Evolutionary conservation across 306 rosid species (phyloP).

Genomic region (Sphenostylis stenocarpa): DNA sequence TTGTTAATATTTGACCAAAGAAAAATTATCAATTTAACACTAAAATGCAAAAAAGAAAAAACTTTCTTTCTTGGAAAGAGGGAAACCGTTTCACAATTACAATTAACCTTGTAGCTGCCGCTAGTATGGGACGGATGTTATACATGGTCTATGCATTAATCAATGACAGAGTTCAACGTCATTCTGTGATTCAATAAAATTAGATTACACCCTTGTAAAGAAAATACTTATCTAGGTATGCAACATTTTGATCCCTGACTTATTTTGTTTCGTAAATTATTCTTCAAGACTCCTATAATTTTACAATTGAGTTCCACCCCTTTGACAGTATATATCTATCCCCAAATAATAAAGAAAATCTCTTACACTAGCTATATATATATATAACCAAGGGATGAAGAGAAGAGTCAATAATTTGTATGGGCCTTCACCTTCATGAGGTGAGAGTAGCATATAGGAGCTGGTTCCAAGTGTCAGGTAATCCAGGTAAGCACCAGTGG

Average conservation of each 20-base stretch:
- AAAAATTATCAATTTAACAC: neutral
- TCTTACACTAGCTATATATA: constrained; percentile 28
- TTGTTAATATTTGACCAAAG: neutral
- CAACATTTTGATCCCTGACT: constrained; percentile 29
- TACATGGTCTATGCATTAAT: constrained; percentile 26
- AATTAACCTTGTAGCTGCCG: neutral
- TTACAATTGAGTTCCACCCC: constrained; percentile 43
- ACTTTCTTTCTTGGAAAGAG: neutral
- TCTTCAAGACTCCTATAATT: constrained; percentile 41
- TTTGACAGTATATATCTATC: constrained; percentile 28
- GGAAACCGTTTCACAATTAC: neutral
- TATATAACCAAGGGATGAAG: constrained; percentile 29
- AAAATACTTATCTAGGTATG: constrained; percentile 27
- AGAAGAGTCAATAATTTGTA: neutral
- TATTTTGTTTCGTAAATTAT: constrained; percentile 24
- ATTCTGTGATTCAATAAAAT: constrained; percentile 23
- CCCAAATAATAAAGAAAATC: constrained; percentile 29
- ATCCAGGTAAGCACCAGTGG: constrained; percentile 97
- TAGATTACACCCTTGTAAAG: constrained; percentile 3
- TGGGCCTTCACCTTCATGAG: constrained; percentile 43
- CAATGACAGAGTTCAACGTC: constrained; percentile 10
- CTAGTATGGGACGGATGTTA: neutral
- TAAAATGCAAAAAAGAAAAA: neutral
- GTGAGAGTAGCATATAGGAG: constrained; percentile 76
- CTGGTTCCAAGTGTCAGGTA: constrained; percentile 98